phyloP scores from a whole-genome alignment of 176 grass and related monocot species.

The Triticum urartu region DNA sequence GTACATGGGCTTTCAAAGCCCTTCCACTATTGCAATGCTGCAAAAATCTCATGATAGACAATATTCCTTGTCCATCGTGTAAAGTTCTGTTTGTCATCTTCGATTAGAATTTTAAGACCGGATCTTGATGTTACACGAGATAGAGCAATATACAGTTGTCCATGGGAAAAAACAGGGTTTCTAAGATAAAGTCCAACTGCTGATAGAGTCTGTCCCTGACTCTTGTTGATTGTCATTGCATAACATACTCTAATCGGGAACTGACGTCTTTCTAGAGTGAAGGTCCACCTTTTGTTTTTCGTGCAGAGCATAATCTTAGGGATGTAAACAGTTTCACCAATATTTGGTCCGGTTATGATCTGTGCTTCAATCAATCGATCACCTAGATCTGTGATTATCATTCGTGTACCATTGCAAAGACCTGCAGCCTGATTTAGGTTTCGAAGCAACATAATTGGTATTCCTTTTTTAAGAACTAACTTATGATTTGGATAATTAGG shows the following conservation, averaged over 20 bases:
- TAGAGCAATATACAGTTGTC: no score
- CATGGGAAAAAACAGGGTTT: no score
- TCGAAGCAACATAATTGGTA: background rate
- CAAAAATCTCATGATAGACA: no score
- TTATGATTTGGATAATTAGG: background rate
- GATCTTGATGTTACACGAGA: no score
- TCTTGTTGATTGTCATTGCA: no score
- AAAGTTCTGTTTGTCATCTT: no score
- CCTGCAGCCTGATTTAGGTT: background rate
- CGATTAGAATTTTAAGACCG: no score
- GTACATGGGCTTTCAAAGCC: no score
- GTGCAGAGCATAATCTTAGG: background rate
- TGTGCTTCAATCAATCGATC: background rate
- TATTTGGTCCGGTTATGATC: background rate
- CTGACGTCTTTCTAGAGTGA: background rate
- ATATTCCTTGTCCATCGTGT: no score
- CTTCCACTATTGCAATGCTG: no score
- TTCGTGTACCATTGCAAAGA: background rate
- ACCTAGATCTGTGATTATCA: background rate
- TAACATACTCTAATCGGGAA: background rate
- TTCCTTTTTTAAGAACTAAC: no score
- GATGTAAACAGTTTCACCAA: background rate
- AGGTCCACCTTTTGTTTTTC: background rate
- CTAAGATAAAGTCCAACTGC: background rate
- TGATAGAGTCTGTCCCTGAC: background rate